Base-by-base conservation (phyloP, 2,329 filamentous ascomycete species). In the Alternaria ethzedia region DNA sequence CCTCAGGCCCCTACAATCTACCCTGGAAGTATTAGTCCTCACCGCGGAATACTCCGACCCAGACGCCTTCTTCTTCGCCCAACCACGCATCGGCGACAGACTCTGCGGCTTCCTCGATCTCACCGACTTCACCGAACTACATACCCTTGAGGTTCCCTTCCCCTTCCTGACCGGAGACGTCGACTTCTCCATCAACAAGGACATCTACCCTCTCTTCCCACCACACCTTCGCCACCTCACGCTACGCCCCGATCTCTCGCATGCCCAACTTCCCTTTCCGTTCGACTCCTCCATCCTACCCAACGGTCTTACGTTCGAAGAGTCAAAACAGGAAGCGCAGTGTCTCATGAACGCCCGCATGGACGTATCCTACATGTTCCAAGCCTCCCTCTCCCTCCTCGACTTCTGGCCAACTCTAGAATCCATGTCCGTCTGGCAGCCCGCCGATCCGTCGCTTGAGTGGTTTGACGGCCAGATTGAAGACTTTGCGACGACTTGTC, bases 381-480 rank as follows among this genome's bases (percentile, higher is more conserved):
- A 73, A 32, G 63, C 69, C 6, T 66, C 64, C 4, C 63, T 73
- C 13, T 47, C 56, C 2, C 28, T 76, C 25, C 62, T 76, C 11
- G 70, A 73, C 12, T 63, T 67, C 20, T 49, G 69, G 3, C 28
- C 59, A 9, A 17, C 56, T n/a, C 60, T 77, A 9, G 61, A 70
- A 56, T 73, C 70, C 1, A 63, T 76, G 10, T 65, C 72, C 5
- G 46, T 75, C 4, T 75, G 71, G 70, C 72, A 77, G 26, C 73
- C 74, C n/a, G 68, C 72, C 3, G 72, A 76, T 28, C 54, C 68
- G 9, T 64, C 65, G 3, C 56, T 76, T 2, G 55, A 52, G 13
- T 75, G 73, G 70, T 73, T 74, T 15, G 64, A 70, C 9, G 60
- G 66, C 5, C 71, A 74, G 25, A 28, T 76, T 2, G 58, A 62